phyloP scores from a whole-genome alignment of 176 grass and related monocot genomes.

The Eragrostis nindensis region DNA sequence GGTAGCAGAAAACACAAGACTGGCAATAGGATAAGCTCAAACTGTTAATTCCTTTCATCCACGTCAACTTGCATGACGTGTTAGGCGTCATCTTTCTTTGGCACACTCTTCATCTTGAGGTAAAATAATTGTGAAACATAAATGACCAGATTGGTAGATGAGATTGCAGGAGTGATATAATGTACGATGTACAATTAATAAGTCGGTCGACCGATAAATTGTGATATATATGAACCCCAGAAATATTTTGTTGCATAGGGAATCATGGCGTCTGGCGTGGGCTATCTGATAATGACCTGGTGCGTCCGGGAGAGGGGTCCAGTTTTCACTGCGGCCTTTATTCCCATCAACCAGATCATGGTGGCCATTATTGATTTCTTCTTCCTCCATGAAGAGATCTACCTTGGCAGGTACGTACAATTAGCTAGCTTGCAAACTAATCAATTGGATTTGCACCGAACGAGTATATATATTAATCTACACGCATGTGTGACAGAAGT shows the following conservation, averaged over 20 bases:
- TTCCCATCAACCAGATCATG: constrained; percentile 78
- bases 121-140: too few species aligned
- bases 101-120: not conserved
- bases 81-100: not conserved
- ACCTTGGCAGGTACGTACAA: constrained; percentile 73
- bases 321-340: constrained; percentile 86
- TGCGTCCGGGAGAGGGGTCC: constrained; percentile 80
- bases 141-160: not conserved
- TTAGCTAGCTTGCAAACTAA: too few species aligned
- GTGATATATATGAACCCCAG: not conserved
- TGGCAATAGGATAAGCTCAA: not conserved
- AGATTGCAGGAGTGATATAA: not conserved
- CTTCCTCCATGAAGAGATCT: constrained; percentile 65
- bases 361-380: constrained; percentile 75
- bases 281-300: constrained; percentile 83
- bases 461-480: not conserved
- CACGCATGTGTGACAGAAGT: not conserved
- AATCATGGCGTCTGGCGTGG: constrained; percentile 66
- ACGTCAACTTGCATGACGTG: not conserved
- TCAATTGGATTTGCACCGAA: too few species aligned
- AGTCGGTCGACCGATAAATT: not conserved
- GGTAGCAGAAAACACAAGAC: not conserved
- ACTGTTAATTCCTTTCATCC: not conserved
- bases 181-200: not conserved
- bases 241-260: constrained; percentile 45